Conservation (phyloP, 768 basidiomycete species). For the Termitomyces titanicus region DNA sequence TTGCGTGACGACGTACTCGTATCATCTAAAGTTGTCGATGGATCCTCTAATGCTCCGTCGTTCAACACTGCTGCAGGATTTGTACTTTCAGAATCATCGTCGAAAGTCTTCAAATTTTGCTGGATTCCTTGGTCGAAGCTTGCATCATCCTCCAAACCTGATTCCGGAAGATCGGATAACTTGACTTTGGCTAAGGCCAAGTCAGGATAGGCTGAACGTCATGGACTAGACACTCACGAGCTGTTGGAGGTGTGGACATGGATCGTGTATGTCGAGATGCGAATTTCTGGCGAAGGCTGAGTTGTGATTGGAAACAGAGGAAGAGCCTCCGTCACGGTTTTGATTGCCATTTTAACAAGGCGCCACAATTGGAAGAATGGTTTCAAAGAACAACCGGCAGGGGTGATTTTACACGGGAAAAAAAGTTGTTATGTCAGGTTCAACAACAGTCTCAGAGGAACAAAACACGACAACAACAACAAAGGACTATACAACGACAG, state of each 20-base stretch:
- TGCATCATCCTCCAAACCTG: conserved; percentile 3
- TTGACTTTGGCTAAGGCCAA: conserved; percentile 11
- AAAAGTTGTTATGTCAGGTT: neutral
- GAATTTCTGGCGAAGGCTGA: neutral
- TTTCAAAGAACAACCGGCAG: neutral
- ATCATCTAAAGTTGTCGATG: neutral
- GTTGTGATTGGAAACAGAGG: neutral
- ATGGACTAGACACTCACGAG: conserved; percentile 10
- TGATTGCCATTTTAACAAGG: conserved; percentile 1
- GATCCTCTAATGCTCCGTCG: neutral
- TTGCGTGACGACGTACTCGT: neutral
- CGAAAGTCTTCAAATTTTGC: neutral
- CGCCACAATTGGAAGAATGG: conserved; percentile 6
- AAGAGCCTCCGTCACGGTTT: conserved; percentile 1
- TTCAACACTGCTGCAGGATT: neutral
- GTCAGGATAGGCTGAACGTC: neutral
- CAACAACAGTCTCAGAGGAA: neutral
- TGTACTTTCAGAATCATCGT: neutral
- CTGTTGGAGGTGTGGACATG: conserved; percentile 10
- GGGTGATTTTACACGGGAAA: neutral
- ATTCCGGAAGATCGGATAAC: conserved; percentile 15
- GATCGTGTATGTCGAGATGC: neutral
- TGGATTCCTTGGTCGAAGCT: neutral
- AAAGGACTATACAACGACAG: too few species aligned
- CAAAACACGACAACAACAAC: neutral